Evolutionary conservation across 352 stramenopile species (phyloP).

Genomic region (Aphanomyces cochlioides): DNA sequence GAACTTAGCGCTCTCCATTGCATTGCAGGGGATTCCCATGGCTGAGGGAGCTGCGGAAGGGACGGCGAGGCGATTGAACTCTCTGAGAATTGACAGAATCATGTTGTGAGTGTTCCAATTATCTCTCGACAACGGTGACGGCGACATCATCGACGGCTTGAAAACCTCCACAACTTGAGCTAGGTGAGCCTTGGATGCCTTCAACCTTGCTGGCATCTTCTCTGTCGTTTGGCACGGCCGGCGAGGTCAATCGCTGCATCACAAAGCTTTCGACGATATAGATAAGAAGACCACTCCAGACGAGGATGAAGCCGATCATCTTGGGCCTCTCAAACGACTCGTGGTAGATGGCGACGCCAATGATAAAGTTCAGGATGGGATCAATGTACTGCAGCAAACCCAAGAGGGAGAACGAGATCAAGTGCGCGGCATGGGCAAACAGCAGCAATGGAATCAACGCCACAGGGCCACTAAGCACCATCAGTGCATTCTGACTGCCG

Average conservation of each 20-base stretch:
- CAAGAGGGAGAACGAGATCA: conserved; percentile 12
- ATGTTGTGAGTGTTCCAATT: too few species aligned
- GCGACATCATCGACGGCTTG: too few species aligned
- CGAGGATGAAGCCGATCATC: conserved; percentile 12
- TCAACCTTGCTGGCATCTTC: not conserved
- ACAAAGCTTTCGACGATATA: conserved; percentile 7
- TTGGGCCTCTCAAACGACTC: conserved; percentile 1
- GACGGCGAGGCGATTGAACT: too few species aligned
- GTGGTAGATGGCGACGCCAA: conserved; percentile 10
- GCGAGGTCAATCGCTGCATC: not conserved
- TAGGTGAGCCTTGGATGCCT: not conserved
- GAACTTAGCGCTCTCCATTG: too few species aligned
- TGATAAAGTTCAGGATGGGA: not conserved
- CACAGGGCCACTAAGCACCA: conserved; percentile 9
- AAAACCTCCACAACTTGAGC: not conserved
- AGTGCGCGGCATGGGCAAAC: conserved; percentile 17
- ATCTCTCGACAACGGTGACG: too few species aligned
- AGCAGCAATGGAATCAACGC: conserved; percentile 17
- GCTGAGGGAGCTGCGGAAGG: too few species aligned
- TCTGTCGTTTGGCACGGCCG: too few species aligned
- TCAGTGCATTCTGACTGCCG: not conserved
- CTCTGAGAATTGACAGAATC: too few species aligned
- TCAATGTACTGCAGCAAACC: conserved; percentile 22
- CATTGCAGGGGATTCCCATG: too few species aligned
- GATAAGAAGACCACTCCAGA: conserved; percentile 2